These are phyloP conservation scores for Leptodermis oblonga DNA, from an alignment of 257 asterid species.

Conservation along the genomic window DNA sequence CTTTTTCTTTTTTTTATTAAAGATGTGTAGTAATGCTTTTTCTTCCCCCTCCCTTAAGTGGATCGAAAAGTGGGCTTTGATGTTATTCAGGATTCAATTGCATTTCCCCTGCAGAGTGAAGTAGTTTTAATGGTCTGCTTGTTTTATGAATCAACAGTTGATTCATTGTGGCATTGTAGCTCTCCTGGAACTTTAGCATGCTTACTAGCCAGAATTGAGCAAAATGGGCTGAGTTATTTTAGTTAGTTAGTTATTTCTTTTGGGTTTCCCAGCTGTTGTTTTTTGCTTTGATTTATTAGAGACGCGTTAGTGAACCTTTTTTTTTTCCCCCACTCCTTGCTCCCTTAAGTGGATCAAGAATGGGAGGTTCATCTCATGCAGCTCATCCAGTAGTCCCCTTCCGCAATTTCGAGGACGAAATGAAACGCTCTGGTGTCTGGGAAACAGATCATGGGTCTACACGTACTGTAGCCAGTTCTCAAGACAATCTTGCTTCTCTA, in stretches of 20 bases:
- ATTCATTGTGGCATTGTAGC: not conserved
- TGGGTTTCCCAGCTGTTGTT: not conserved
- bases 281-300: not conserved
- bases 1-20: too few relatives aligned
- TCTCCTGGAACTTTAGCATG: not conserved
- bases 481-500: conserved; percentile 88
- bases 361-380: conserved; percentile 58
- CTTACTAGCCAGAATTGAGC: not conserved
- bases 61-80: too few relatives aligned
- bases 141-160: not conserved
- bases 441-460: conserved; percentile 66
- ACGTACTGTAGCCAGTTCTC: conserved; percentile 52
- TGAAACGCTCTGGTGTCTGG: conserved; percentile 85
- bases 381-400: conserved; percentile 77
- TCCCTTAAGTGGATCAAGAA: conserved; percentile 39
- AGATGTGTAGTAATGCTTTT: too few relatives aligned
- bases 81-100: too few relatives aligned
- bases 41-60: too few relatives aligned
- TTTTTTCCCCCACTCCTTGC: conserved; percentile 5
- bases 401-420: conserved; percentile 95
- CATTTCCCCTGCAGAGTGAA: too few relatives aligned
- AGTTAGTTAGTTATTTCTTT: not conserved
- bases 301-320: conserved; percentile 3
- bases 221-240: not conserved
- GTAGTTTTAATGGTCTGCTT: too few relatives aligned